Evolutionary conservation across 129 eudicot species (phyloP).

Genomic region (Oenanthe sinensis): DNA sequence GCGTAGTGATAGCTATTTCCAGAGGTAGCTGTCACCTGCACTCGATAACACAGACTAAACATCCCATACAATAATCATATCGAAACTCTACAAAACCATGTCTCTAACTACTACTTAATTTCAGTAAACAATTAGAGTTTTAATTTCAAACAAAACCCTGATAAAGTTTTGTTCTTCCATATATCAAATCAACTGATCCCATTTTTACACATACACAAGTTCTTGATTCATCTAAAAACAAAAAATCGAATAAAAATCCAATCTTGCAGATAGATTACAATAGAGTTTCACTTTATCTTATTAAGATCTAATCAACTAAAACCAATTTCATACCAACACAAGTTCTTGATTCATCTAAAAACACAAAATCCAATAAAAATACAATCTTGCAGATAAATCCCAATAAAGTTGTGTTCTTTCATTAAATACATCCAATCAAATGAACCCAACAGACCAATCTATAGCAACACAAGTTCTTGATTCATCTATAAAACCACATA

Average conservation of each 20-base stretch:
- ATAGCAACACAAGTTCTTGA: not conserved
- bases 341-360: not conserved
- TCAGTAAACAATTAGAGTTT: not conserved
- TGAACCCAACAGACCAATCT: not conserved
- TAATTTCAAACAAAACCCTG: not conserved
- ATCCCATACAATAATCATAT: not conserved
- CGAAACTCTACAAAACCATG: not conserved
- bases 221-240: not conserved
- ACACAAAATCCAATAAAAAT: not conserved
- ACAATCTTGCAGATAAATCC: not conserved
- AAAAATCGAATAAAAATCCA: not conserved
- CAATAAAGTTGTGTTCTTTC: not conserved
- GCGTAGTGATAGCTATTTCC: constrained; percentile 66
- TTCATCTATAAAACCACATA: not conserved
- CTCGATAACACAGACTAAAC: constrained; percentile 3
- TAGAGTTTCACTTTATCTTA: not conserved
- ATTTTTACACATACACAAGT: not conserved
- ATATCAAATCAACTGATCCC: not conserved
- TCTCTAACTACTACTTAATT: not conserved
- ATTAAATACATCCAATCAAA: not conserved
- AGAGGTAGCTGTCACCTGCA: constrained; percentile 59
- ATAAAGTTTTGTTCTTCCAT: not conserved
- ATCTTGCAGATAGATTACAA: not conserved
- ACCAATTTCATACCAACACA: not conserved
- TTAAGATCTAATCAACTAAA: not conserved